Percentiles rank a stretch among this genome's conserved stretches.
Conservation (phyloP, 2,329 filamentous ascomycete genomes). For the Chrysosporium keratinophilum region DNA sequence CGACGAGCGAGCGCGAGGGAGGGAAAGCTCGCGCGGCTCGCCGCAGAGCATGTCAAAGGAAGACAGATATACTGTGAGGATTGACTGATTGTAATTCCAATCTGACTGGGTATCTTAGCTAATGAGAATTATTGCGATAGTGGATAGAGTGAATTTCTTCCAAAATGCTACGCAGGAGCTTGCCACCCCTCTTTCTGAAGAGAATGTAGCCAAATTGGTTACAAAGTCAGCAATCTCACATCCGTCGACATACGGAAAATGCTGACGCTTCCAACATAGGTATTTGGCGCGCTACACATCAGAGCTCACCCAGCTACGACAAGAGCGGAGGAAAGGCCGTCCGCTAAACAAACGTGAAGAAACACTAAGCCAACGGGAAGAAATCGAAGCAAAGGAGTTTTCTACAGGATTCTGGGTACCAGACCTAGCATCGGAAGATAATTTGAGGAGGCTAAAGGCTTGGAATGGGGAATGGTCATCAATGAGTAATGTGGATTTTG, state of each 20-base stretch:
- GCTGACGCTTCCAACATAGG: slow-evolving; percentile 17
- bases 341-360: slow-evolving; percentile 70
- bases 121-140: slow-evolving; percentile 30
- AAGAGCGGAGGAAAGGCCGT: slow-evolving; percentile 64
- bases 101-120: not conserved
- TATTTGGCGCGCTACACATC: slow-evolving; percentile 30
- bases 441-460: slow-evolving; percentile 52
- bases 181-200: slow-evolving; percentile 27
- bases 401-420: slow-evolving; percentile 71
- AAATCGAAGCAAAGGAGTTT: slow-evolving; percentile 66
- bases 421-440: slow-evolving; percentile 59
- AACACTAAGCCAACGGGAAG: slow-evolving; percentile 60
- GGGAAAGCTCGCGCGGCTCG: slow-evolving; percentile 65
- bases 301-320: slow-evolving; percentile 38
- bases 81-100: not conserved
- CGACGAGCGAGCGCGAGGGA: slow-evolving; percentile 74
- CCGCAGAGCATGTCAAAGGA: slow-evolving; percentile 57
- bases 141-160: slow-evolving; percentile 61
- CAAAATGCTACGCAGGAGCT: slow-evolving; percentile 43
- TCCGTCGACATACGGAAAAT: not conserved
- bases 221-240: slow-evolving; percentile 38
- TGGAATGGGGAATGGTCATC: slow-evolving; percentile 83
- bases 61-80: slow-evolving; percentile 62
- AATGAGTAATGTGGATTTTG: slow-evolving; percentile 58
- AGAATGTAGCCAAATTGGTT: slow-evolving; percentile 43